Evolutionary conservation across 2,329 filamentous ascomycete species (phyloP), one percentile per base, ranked within the genome.

Genomic region (Fusarium illudens): DNA sequence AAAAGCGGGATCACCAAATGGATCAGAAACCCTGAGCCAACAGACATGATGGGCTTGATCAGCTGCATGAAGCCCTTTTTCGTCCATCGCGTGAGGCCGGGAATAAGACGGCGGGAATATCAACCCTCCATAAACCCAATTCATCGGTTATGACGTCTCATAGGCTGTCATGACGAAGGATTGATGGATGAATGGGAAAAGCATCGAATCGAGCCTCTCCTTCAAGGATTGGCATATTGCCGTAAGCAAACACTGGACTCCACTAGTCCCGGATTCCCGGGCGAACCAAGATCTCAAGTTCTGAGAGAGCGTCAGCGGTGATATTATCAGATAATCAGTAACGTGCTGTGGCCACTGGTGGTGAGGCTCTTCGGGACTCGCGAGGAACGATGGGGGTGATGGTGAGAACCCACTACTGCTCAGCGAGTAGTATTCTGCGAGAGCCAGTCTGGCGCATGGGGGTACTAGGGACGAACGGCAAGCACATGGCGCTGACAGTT

Each of bases 1-100:
- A 63, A 44, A 63, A 62, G 39, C 33, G 58, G 49, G 46, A 60
- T 62, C 42, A 27, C 12, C 27, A 42, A 15, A 32, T 12, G 29
- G 58, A 50, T 53, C 39, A 33, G 36, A 25, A 32, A 33, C 34
- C 22, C 17, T 59, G 20, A 37, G 19, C 37, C 7, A 42, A 8
- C 27, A 44, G 25, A n/a, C 29, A 36, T 20, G 48, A 22, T 22
- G 19, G 17, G 29, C 17, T 33, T 22, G 22, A 36, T 34, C 19
- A 36, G 32, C 49, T 27, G 20, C 30, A 52, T 33, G 30, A 5
- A 52, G 15, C 20, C 33, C 32, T 36, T 17, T 48, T 20, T 39
- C 9, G 37, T 12, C 13, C 42, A 20, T 13, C 32, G 37, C 11
- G 27, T 52, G 27, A 44, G 46, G 22, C 33, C 33, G 13, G 44